Base-by-base conservation (phyloP, 2,329 filamentous ascomycete species). In the Berkeleyomyces basicola region DNA sequence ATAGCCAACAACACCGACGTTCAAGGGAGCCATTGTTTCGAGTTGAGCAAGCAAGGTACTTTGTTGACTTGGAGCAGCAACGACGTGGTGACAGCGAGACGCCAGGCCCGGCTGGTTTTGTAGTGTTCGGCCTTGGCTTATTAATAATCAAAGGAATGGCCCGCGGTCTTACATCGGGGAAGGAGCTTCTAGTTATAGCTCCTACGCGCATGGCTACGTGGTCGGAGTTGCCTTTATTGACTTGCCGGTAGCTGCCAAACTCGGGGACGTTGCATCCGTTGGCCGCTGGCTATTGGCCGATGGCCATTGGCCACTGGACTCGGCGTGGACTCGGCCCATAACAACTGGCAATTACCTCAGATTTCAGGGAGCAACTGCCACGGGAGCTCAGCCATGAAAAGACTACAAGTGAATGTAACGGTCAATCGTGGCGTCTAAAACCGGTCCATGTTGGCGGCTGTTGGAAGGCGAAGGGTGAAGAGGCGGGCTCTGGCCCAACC, bases 1-100 rank as follows among this genome's bases (percentile, higher is more conserved):
- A 65, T 80, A 80, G 67, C 78, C 78, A 11, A 80, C 72, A 55
- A 80, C 70, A 62, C 78, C 78, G 16, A 80, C 77, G 66, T 79
- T 79, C 72, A 76, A 76, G 16, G 71, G 61, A 51, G 61, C 57
- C 63, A 65, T 65, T 42, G 51, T 11, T 16, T 39, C 11, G 37
- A 10, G 7, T 55, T n/a, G 36, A 16, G 44, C n/a, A 47, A 47
- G 6, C 14, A 6, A 47, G 11, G n/a, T 47, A 23, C 31, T 47
- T n/a, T 7, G 31, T 23, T 47, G 44, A 7, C 44, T 6, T 7
- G n/a, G 6, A 47, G 5, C n/a, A 47, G n/a, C 23, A 23, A 23
- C 23, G 2, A 23, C 23, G 23, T 23, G 2, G 23, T 23, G 23
- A 23, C 23, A 23, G 23, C 23, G 3, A 46, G 43, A 16, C 11